phyloP scores from a whole-genome alignment of 257 asterid species.

The Forsythia viridissima region DNA sequence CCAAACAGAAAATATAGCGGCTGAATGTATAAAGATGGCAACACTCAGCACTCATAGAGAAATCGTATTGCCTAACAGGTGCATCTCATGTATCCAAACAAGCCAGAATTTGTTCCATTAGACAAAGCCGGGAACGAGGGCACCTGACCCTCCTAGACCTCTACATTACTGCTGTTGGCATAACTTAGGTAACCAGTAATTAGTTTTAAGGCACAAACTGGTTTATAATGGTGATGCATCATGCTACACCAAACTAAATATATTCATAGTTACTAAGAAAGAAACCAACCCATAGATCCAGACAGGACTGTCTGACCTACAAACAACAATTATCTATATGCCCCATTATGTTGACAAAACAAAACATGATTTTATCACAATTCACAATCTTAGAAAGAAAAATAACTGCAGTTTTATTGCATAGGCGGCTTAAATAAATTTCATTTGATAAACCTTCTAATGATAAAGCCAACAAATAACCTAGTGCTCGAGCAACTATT shows the following conservation, averaged over 20 bases:
- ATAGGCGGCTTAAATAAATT: not conserved
- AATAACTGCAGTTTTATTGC: not conserved
- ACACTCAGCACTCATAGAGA: not conserved
- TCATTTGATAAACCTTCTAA: not conserved
- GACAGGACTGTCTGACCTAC: not conserved
- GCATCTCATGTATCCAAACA: too few species aligned
- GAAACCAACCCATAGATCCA: not conserved
- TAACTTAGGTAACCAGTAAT: too few species aligned
- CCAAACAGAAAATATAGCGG: not conserved
- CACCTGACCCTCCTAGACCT: too few species aligned
- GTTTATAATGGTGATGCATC: not conserved
- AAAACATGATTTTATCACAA: not conserved
- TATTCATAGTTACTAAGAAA: too few species aligned
- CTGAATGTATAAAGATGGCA: not conserved
- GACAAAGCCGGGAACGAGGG: too few species aligned
- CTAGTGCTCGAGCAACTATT: not conserved
- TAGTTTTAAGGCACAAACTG: not conserved
- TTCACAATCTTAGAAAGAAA: not conserved
- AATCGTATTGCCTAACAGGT: too few species aligned
- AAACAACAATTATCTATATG: not conserved
- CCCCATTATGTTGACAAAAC: not conserved
- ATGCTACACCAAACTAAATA: not conserved
- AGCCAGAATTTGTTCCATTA: too few species aligned
- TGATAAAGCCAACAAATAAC: not conserved
- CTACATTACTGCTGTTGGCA: too few species aligned